Percentiles rank a stretch among this genome's conserved stretches.
phyloP scores from a whole-genome alignment of 1,284 basidiomycete genomes.

The Sanghuangporus weigelae region DNA sequence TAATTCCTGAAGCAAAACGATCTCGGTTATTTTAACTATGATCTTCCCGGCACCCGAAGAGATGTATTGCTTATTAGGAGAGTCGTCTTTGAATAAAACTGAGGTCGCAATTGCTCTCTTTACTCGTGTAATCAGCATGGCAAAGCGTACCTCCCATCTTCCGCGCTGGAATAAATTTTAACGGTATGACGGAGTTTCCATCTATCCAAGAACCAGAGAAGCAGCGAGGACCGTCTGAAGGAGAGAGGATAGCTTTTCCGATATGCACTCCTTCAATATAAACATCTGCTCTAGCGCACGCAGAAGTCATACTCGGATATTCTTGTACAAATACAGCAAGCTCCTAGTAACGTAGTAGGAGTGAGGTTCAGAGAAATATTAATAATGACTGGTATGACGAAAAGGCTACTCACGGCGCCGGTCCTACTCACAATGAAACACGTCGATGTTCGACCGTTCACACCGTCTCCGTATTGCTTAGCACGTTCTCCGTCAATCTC shows the following conservation, averaged over 20 bases:
- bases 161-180: neutral
- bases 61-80: neutral
- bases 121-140: neutral
- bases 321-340: slow-evolving; percentile 4
- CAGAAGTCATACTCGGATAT: neutral
- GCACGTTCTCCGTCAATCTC: neutral
- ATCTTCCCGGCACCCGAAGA: neutral
- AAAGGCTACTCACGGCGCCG: neutral
- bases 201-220: slow-evolving; percentile 5
- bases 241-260: neutral
- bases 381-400: neutral
- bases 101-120: neutral
- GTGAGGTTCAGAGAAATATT: neutral
- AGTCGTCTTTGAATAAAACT: neutral
- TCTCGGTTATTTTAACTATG: neutral
- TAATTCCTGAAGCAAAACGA: neutral
- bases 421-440: neutral
- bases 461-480: neutral
- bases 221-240: neutral
- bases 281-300: neutral
- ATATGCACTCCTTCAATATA: neutral
- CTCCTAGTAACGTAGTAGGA: neutral
- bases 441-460: neutral
- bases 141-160: neutral
- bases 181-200: neutral